Evolutionary conservation across 257 asterid genomes (phyloP).

Genomic region (Solanum rostratum): DNA sequence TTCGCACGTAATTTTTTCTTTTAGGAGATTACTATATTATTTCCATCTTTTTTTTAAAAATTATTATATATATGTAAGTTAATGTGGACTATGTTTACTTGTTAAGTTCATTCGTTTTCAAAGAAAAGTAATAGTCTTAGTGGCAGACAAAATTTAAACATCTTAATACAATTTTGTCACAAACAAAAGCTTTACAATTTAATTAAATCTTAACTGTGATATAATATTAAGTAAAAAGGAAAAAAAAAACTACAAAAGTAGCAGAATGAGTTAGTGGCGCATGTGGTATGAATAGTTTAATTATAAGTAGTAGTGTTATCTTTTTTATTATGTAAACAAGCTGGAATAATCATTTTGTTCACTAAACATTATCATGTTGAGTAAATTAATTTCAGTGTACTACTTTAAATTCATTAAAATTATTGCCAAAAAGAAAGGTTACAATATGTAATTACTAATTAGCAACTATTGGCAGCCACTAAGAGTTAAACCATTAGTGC

Average conservation of each 20-base stretch:
- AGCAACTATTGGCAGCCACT: background rate
- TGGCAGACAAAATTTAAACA: background rate
- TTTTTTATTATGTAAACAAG: background rate
- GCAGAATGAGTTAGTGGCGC: background rate
- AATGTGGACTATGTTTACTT: background rate
- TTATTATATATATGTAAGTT: background rate
- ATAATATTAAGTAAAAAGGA: background rate
- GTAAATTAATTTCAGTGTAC: background rate
- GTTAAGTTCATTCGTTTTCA: background rate
- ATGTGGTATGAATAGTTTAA: background rate
- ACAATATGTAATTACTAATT: background rate
- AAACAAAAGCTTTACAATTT: background rate
- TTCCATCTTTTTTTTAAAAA: too few relatives aligned
- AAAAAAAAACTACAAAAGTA: background rate
- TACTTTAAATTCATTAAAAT: background rate
- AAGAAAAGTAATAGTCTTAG: background rate
- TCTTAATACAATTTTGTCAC: background rate
- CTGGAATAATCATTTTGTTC: constrained; percentile 4
- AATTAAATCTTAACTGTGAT: background rate
- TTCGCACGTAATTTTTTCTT: too few relatives aligned
- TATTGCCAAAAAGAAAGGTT: background rate
- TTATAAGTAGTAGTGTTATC: background rate
- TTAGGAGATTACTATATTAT: too few relatives aligned
- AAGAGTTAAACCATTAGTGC: background rate
- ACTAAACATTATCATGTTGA: background rate